These are phyloP conservation scores for Leccinum subtestaceum DNA, from an alignment of 768 basidiomycete genomes.

Conservation along the genomic window DNA sequence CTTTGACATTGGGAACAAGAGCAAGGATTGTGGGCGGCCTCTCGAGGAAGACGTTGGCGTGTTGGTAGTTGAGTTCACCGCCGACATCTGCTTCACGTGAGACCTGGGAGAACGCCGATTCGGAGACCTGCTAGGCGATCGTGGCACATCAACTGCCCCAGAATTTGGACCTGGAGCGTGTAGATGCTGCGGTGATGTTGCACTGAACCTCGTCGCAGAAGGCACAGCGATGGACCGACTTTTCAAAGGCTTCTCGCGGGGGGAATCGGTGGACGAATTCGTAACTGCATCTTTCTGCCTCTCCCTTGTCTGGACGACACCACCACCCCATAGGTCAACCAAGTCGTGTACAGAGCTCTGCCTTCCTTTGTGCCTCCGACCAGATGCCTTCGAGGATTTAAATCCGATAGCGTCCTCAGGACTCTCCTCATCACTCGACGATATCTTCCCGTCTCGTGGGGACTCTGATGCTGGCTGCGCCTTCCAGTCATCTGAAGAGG, in stretches of 20 bases:
- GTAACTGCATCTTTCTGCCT: slow-evolving; percentile 32
- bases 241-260: slow-evolving; percentile 21
- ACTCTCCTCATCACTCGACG: slow-evolving; percentile 57
- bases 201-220: slow-evolving; percentile 18
- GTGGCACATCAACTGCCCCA: slow-evolving; percentile 16
- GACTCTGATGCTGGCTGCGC: slow-evolving; percentile 31
- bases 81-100: slow-evolving; percentile 32
- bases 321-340: slow-evolving; percentile 75
- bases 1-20: slow-evolving; percentile 55
- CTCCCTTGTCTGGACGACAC: slow-evolving; percentile 41
- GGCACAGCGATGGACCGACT: slow-evolving; percentile 19
- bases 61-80: slow-evolving; percentile 21
- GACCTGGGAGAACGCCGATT: slow-evolving; percentile 26
- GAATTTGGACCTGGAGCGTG: slow-evolving; percentile 16
- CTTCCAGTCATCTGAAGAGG: slow-evolving; percentile 50
- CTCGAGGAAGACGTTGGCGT: slow-evolving; percentile 39
- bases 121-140: slow-evolving; percentile 32
- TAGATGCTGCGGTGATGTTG: slow-evolving; percentile 27
- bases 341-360: slow-evolving; percentile 85
- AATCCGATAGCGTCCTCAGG: slow-evolving; percentile 47
- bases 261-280: slow-evolving; percentile 17
- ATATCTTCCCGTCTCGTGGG: slow-evolving; percentile 31
- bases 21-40: slow-evolving; percentile 79
- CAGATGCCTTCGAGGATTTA: slow-evolving; percentile 24
- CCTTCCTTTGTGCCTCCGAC: slow-evolving; percentile 42